Evolutionary conservation across 129 eudicot genomes (phyloP).

Genomic region (Chrysanthemum makinoi): DNA sequence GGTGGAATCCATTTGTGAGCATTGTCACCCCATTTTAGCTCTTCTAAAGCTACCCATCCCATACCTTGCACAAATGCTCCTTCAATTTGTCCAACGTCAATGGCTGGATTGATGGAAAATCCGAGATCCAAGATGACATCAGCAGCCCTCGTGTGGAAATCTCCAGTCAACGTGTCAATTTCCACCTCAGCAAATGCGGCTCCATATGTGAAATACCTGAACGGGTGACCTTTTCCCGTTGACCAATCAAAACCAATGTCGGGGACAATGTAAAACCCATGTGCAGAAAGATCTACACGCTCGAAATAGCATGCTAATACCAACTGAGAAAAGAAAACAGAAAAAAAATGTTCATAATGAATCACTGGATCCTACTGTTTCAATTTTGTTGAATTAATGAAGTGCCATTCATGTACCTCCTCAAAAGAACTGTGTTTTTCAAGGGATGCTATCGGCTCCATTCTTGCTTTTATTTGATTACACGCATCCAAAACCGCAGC

Average conservation of each 20-base stretch:
- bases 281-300: slow-evolving; percentile 96
- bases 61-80: slow-evolving; percentile 97
- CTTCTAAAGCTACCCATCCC: slow-evolving; percentile 98
- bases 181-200: slow-evolving; percentile 99
- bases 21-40: slow-evolving; percentile 94
- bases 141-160: slow-evolving; percentile 87
- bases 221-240: slow-evolving; percentile 76
- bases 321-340: slow-evolving; percentile 45
- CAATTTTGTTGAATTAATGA: not conserved
- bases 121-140: slow-evolving; percentile 92
- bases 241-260: slow-evolving; percentile 91
- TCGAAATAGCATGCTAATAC: slow-evolving; percentile 70
- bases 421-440: slow-evolving; percentile 50
- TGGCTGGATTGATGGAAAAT: slow-evolving; percentile 89
- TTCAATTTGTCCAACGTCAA: slow-evolving; percentile 98
- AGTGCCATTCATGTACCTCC: slow-evolving; percentile 55
- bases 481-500: slow-evolving; percentile 99
- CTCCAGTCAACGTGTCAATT: slow-evolving; percentile 88
- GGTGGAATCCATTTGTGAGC: slow-evolving; percentile 91
- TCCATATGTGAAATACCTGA: slow-evolving; percentile 89
- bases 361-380: not conserved
- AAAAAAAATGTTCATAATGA: not conserved
- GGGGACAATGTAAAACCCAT: slow-evolving; percentile 81
- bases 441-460: slow-evolving; percentile 71
- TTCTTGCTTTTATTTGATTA: slow-evolving; percentile 85